These are phyloP conservation scores for Chimonanthus praecox DNA, from an alignment of 164 flowering plant species.

Conservation along the genomic window DNA sequence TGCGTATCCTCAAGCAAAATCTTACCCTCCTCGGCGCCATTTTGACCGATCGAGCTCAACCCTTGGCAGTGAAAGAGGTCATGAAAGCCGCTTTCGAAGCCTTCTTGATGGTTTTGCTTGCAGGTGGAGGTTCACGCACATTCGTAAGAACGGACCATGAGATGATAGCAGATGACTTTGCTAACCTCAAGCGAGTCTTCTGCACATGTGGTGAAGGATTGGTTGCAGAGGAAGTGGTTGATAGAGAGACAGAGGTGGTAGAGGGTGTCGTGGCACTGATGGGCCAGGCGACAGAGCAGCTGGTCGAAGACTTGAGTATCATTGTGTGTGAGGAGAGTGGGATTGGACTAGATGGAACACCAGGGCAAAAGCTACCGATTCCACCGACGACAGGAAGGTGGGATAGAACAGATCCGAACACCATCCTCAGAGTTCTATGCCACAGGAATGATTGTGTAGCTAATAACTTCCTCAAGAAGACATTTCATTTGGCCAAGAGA, in stretches of 20 bases:
- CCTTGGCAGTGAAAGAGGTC: conserved; percentile 67
- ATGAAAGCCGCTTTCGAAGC: conserved; percentile 87
- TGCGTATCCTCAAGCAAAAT: conserved; percentile 79
- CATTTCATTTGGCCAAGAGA: conserved; percentile 75
- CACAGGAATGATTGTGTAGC: conserved; percentile 68
- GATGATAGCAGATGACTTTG: conserved; percentile 75
- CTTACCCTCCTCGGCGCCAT: conserved; percentile 61
- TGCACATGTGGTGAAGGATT: conserved; percentile 65
- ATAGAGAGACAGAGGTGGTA: conserved; percentile 62
- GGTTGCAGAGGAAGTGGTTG: conserved; percentile 60
- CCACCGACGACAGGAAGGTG: conserved; percentile 93
- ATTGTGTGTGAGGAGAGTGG: conserved; percentile 68
- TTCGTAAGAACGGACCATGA: conserved; percentile 55
- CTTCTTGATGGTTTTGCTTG: conserved; percentile 78
- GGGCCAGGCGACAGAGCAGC: conserved; percentile 69
- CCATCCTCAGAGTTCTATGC: conserved; percentile 82
- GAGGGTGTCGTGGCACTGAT: conserved; percentile 71
- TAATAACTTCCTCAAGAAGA: conserved; percentile 68
- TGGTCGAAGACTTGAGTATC: conserved; percentile 83
- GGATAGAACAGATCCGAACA: conserved; percentile 83
- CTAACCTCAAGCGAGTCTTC: conserved; percentile 55
- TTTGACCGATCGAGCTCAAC: conserved; percentile 60
- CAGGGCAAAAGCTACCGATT: conserved; percentile 67
- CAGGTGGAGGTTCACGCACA: conserved; percentile 63
- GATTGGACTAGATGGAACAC: background rate